Base-by-base conservation (phyloP, 2,329 filamentous ascomycete genomes). In the Talaromyces funiculosus region DNA sequence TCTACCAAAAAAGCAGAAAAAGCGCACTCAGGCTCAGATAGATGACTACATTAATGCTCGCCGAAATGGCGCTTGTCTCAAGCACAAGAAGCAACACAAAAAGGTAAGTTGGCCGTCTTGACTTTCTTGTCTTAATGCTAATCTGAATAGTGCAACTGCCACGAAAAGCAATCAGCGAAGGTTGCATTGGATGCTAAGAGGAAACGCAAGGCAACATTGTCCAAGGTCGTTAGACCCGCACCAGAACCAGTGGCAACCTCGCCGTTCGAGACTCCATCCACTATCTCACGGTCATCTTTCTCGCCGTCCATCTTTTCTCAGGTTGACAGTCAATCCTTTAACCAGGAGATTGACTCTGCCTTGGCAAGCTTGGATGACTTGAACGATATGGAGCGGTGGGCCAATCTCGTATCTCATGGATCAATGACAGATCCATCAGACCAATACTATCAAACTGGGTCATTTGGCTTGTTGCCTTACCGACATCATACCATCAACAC, bases 21-120 rank as follows among this genome's bases (percentile, higher is more conserved):
- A 74, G 22, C 69, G 75, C 16, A 77, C 75, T 4, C 70, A 70
- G 58, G 73, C 74, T 9, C 75, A 77, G 64, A 75, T 72, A 37
- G 74, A 77, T 59, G 75, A 74, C 57, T 77, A 77, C 62, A 76
- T 76, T 63, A 76, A 75, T 56, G 75, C 71, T 54, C 72, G 75
- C 1, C 76, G 75, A 45, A 72, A 76, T 31, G 75, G 75, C 24
- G 75, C 75, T 43, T 77, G 75, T 58, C 72, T 75, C 61, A 77
- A 77, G 64, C 75, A 77, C 64, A 72, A 73, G 61, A 76, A 75
- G 61, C 75, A 77, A 58, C 75, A 77, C 60, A 77, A 77, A 61
- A 64, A 74, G 59, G 75, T 77, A 67, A 67, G 73, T 65, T 14
- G 16, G 5, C 8, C 12, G 12, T 12, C 1, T 4, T 18, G 26